Evolutionary conservation across 768 basidiomycete species (phyloP).

Genomic region (Thelephora ganbajun): DNA sequence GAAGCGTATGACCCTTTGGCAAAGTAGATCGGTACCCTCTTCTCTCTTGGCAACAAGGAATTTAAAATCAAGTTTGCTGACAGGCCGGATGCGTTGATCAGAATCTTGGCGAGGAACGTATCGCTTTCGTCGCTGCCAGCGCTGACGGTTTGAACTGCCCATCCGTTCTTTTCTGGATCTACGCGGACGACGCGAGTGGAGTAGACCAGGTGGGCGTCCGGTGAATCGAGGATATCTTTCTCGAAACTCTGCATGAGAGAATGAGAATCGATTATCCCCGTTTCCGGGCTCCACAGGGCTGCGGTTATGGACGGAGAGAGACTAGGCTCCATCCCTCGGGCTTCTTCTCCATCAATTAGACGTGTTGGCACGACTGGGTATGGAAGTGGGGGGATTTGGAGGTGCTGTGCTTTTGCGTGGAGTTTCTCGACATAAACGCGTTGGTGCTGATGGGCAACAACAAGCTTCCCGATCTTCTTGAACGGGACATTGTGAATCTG

Average conservation of each 20-base stretch:
- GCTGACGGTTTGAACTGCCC: slow-evolving; percentile 78
- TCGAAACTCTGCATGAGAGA: slow-evolving; percentile 73
- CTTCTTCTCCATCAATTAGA: slow-evolving; percentile 55
- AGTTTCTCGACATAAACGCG: slow-evolving; percentile 56
- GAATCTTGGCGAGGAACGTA: slow-evolving; percentile 54
- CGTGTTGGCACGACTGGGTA: slow-evolving; percentile 39
- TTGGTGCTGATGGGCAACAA: slow-evolving; percentile 66
- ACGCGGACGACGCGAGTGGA: slow-evolving; percentile 78
- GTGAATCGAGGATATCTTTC: slow-evolving; percentile 62
- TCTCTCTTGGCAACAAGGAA: slow-evolving; percentile 40
- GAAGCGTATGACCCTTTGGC: slow-evolving; percentile 80
- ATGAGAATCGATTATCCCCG: slow-evolving; percentile 87
- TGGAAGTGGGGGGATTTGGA: slow-evolving; percentile 31
- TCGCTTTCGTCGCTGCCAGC: slow-evolving; percentile 33
- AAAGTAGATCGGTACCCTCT: slow-evolving; percentile 62
- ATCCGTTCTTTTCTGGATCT: slow-evolving; percentile 59
- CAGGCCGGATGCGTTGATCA: slow-evolving; percentile 78
- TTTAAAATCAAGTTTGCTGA: slow-evolving; percentile 61
- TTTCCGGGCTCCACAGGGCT: slow-evolving; percentile 73
- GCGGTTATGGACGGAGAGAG: slow-evolving; percentile 54
- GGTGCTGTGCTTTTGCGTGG: slow-evolving; percentile 40
- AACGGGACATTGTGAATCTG: slow-evolving; percentile 43
- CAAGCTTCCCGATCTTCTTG: slow-evolving; percentile 75
- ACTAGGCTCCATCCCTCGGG: slow-evolving; percentile 68
- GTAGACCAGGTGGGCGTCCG: slow-evolving; percentile 55